Evolutionary conservation across 768 basidiomycete species (phyloP).

Genomic region (Termitomyces eurrhizus): DNA sequence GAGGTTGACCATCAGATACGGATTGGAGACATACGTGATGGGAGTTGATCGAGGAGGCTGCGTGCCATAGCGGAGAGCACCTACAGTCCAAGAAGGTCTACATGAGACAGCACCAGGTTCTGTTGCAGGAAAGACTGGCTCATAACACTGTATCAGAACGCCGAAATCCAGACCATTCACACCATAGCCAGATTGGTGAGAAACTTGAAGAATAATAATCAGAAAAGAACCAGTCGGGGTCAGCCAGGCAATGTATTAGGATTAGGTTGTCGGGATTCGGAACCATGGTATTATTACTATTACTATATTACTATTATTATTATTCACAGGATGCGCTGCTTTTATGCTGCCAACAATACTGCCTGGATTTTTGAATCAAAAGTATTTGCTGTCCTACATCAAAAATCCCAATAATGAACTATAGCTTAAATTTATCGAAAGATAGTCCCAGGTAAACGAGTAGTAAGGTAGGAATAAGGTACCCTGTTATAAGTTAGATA

Average conservation of each 20-base stretch:
- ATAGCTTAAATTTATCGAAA: neutral
- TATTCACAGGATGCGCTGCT: too few relatives aligned
- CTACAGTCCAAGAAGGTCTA: neutral
- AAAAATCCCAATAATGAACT: neutral
- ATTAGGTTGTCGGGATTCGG: too few relatives aligned
- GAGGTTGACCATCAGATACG: conserved; percentile 38
- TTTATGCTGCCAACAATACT: too few relatives aligned
- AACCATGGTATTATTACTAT: too few relatives aligned
- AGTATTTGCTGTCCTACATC: too few relatives aligned
- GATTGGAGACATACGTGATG: neutral
- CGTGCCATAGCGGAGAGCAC: neutral
- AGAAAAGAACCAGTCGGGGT: too few relatives aligned
- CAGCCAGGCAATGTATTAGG: too few relatives aligned
- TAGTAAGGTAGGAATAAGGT: neutral
- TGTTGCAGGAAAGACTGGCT: neutral
- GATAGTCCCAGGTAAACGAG: neutral
- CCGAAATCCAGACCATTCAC: neutral
- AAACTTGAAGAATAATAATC: too few relatives aligned
- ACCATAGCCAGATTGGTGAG: too few relatives aligned
- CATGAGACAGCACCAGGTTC: neutral
- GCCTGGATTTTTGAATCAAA: too few relatives aligned
- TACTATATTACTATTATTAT: too few relatives aligned
- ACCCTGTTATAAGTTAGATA: neutral
- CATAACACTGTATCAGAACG: neutral
- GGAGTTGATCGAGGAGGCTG: neutral